Base-by-base conservation (phyloP, 495 filamentous ascomycete genomes). In the Penicillium bialowiezense region DNA sequence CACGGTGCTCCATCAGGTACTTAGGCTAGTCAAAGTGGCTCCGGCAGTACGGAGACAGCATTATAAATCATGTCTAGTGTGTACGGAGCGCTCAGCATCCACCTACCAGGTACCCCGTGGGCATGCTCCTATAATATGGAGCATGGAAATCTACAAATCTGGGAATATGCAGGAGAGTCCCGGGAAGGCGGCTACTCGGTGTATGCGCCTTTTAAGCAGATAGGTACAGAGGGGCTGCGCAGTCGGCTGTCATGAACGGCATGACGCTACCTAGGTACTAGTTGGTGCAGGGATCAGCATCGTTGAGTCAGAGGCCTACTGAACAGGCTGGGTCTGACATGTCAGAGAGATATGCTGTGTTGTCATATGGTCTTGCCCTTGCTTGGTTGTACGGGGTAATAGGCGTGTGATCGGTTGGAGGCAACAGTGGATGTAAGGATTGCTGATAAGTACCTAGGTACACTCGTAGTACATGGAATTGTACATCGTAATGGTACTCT, bases 341-440 rank as follows among this genome's bases (percentile, higher is more conserved):
- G 44, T 48, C 44, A 48, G 32, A 47, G 28, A 18, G 26, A 21
- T 9, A 10, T 5, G 14, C 19, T 26, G 13, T 8, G 20, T 47
- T 48, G 44, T 58, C 47, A 53, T 32, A 39, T 38, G 51, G 50
- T 32, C 23, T 46, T 37, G 51, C 47, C 61, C 58, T 59, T 64
- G 50, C 61, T 48, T 59, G 52, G 61, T 62, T 45, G 61, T 56
- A 62, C 60, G 52, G 60, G 53, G 54, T 57, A 58, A 63, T 60
- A 29, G 17, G 46, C n/a, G 36, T 51, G 45, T 49, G 51, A 54
- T 52, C 12, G 15, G 7, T 31, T 20, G 39, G 33, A 31, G 13
- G 37, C 40, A 9, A 31, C 14, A 19, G 31, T 32, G 5, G 12
- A 32, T 17, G 43, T 36, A 36, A 44, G 42, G 31, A 19, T n/a